A percentile compares a stretch with the other conserved stretches of the same genome.
Conservation (phyloP, 768 basidiomycete genomes). For the Trametes sanguinea region DNA sequence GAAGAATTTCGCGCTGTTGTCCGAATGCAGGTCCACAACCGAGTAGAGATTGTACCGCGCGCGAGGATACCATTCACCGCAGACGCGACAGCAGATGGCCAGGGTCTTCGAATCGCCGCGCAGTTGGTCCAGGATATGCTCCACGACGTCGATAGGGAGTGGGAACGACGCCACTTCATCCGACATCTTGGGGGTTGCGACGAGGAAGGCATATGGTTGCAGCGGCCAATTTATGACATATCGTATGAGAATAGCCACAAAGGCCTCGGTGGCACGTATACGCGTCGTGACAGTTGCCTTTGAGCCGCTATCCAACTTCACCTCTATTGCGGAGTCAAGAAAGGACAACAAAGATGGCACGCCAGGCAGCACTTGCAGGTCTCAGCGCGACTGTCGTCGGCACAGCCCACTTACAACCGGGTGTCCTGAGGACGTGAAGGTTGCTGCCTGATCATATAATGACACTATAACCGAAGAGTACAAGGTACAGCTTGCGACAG, state of each 20-base stretch:
- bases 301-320: not conserved
- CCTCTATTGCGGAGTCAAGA: not conserved
- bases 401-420: too few relatives aligned
- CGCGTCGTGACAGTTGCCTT: not conserved
- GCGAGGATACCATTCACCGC: conserved; percentile 15
- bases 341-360: not conserved
- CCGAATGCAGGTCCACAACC: conserved; percentile 3
- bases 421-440: too few relatives aligned
- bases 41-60: conserved; percentile 26
- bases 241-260: not conserved
- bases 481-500: too few relatives aligned
- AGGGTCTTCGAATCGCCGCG: conserved; percentile 20
- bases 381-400: too few relatives aligned
- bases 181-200: conserved; percentile 1
- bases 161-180: not conserved
- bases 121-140: conserved; percentile 27
- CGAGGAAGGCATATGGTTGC: not conserved
- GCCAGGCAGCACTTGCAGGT: too few relatives aligned
- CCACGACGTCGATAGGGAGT: conserved; percentile 26
- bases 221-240: not conserved
- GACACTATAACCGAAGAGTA: too few relatives aligned
- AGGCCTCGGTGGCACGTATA: not conserved
- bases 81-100: conserved; percentile 19
- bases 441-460: too few relatives aligned
- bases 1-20: conserved; percentile 5